These are phyloP conservation scores for Pichia sp. DNA, from an alignment of 1,139 yeast species.

Conservation along the genomic window DNA sequence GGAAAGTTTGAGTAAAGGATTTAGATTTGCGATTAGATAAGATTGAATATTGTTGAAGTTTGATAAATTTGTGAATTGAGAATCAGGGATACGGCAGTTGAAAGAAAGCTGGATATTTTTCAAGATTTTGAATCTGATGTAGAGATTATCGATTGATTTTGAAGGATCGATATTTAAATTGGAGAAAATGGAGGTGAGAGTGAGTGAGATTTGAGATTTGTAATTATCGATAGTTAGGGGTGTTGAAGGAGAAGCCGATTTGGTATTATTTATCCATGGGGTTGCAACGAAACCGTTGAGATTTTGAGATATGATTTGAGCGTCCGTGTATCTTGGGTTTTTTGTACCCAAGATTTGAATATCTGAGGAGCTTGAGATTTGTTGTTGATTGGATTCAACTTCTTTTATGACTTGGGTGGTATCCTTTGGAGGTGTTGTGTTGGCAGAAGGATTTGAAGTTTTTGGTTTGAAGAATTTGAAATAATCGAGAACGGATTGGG, in stretches of 20 bases:
- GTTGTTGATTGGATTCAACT: constrained; percentile 18
- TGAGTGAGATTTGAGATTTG: background rate
- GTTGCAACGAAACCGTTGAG: constrained; percentile 31
- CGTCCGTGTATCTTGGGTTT: constrained; percentile 22
- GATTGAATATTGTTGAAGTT: constrained; percentile 40
- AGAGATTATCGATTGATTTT: constrained; percentile 38
- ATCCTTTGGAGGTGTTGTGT: constrained; percentile 14
- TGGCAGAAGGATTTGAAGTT: background rate
- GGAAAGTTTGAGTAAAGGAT: constrained; percentile 33
- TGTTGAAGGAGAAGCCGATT: too few relatives aligned
- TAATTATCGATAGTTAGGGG: constrained; percentile 1
- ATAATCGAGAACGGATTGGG: constrained; percentile 26
- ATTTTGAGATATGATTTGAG: constrained; percentile 19
- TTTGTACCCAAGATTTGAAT: constrained; percentile 27
- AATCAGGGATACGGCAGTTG: constrained; percentile 65
- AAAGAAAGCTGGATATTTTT: constrained; percentile 54
- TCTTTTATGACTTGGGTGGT: constrained; percentile 27
- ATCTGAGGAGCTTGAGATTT: constrained; percentile 15
- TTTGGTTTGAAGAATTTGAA: constrained; percentile 26
- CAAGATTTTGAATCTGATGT: constrained; percentile 50
- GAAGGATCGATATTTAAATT: background rate
- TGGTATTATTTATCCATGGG: constrained; percentile 29
- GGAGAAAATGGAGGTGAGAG: background rate
- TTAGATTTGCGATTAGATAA: constrained; percentile 36
- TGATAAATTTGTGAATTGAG: constrained; percentile 44